Evolutionary conservation across 2,329 filamentous ascomycete species (phyloP).

Genomic region (Alternaria infectoria): DNA sequence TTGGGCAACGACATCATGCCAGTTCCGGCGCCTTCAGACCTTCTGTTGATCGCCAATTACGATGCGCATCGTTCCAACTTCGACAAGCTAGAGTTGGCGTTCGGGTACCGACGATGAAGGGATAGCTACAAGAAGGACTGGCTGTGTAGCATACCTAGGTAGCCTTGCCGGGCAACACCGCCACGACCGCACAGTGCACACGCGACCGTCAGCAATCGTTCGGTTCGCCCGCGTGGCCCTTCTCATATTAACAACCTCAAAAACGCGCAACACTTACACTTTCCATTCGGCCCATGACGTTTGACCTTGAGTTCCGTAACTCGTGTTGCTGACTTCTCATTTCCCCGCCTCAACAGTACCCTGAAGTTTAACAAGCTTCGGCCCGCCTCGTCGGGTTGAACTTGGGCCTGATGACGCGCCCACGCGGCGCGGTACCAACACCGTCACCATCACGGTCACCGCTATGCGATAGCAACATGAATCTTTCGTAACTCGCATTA

Average conservation of each 20-base stretch:
- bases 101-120: background rate
- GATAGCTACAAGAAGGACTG: background rate
- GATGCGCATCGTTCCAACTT: background rate
- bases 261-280: background rate
- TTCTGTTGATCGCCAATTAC: background rate
- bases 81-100: background rate
- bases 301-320: background rate
- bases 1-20: background rate
- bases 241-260: background rate
- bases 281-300: background rate
- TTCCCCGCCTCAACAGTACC: background rate
- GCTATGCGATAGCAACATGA: background rate
- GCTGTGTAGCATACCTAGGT: too few relatives aligned
- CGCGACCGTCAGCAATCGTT: background rate
- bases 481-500: background rate
- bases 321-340: background rate
- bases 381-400: background rate
- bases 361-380: background rate
- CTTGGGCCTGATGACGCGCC: background rate
- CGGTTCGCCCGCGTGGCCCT: background rate
- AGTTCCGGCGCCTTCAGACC: background rate
- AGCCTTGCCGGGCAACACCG: conserved; percentile 3
- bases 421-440: background rate
- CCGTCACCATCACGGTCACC: background rate
- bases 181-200: conserved; percentile 17